Evolutionary conservation across 2,329 filamentous ascomycete species (phyloP).

Genomic region (Aspergillus ochraceus): DNA sequence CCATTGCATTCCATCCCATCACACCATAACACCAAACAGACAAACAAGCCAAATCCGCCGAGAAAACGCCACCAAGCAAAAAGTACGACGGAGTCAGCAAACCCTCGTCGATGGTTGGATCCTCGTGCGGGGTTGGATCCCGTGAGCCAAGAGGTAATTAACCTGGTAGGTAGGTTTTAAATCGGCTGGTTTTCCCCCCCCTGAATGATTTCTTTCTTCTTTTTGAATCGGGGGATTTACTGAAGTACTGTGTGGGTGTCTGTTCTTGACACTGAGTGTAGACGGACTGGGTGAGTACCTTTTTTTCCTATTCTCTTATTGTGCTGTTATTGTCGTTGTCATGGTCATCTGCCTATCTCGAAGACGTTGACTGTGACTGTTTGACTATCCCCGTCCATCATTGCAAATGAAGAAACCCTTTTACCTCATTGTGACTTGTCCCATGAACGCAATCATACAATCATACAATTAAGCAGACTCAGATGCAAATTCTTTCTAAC

Average conservation of each 20-base stretch:
- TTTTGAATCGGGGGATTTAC: too few species aligned
- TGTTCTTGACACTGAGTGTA: not conserved
- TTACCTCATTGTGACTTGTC: not conserved
- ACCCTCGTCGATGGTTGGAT: not conserved
- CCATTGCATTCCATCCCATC: not conserved
- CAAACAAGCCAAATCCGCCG: not conserved
- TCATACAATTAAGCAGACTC: conserved; percentile 7
- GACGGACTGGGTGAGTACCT: not conserved
- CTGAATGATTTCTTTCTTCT: too few species aligned
- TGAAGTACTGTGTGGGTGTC: not conserved
- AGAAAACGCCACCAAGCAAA: not conserved
- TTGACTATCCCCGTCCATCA: too few species aligned
- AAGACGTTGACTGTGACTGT: not conserved
- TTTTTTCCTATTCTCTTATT: not conserved
- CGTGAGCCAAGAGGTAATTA: not conserved
- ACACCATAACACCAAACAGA: not conserved
- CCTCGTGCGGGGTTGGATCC: not conserved
- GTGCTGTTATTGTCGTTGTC: not conserved
- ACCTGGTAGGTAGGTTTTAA: too few species aligned
- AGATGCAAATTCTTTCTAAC: not conserved
- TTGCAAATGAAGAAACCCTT: conserved; percentile 3
- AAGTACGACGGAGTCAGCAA: too few species aligned
- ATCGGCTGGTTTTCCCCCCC: not conserved
- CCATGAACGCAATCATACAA: conserved; percentile 5
- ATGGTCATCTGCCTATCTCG: not conserved